Conservation (phyloP, 2,329 filamentous ascomycete genomes). For the Epichloe sylvatica region DNA sequence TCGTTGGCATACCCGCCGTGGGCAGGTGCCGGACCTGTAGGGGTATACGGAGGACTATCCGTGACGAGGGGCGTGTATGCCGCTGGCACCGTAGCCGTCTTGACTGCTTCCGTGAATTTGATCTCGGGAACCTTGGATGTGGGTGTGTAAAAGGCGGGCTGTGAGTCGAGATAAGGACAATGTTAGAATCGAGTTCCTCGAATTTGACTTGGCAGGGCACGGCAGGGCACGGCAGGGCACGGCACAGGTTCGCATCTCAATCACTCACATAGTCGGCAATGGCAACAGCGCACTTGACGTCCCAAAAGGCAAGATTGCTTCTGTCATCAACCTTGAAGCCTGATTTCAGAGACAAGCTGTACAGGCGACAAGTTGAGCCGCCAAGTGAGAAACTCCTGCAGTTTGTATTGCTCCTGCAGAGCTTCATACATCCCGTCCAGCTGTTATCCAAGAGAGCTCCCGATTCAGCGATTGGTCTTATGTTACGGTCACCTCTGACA, state of each 20-base stretch:
- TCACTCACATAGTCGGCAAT: not conserved
- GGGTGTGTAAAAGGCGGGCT: not conserved
- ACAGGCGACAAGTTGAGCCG: not conserved
- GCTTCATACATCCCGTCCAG: not conserved
- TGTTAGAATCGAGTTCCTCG: no score
- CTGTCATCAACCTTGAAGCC: not conserved
- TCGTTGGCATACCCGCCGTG: not conserved
- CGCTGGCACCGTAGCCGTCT: not conserved
- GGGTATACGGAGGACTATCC: not conserved
- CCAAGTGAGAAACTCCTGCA: not conserved
- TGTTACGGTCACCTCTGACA: not conserved
- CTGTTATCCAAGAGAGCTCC: not conserved
- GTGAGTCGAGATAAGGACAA: not conserved
- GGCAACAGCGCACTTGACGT: not conserved
- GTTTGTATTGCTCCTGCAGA: not conserved
- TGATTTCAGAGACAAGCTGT: not conserved
- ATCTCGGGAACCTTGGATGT: not conserved
- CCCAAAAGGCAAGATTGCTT: not conserved
- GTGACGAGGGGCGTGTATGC: not conserved
- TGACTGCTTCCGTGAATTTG: not conserved
- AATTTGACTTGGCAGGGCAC: not conserved
- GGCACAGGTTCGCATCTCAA: no score
- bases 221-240: no score
- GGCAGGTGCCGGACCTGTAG: not conserved
- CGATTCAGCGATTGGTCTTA: not conserved